phyloP scores from a whole-genome alignment of 495 filamentous ascomycete genomes.

The Talaromyces nanjingensis region DNA sequence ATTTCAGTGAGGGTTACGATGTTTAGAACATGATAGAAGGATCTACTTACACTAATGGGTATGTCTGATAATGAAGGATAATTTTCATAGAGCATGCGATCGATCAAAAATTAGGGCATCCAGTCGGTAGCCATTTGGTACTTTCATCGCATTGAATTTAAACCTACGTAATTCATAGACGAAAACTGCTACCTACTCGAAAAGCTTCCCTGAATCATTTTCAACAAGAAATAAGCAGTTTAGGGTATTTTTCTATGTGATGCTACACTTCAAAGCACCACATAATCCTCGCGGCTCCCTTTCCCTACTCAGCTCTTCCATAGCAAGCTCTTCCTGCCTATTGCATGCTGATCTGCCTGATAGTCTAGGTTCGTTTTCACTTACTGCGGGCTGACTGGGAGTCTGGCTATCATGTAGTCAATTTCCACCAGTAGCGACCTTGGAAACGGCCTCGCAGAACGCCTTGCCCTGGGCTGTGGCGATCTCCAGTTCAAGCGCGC shows the following conservation, averaged over 20 bases:
- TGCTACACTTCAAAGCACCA: background rate
- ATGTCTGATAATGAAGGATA: background rate
- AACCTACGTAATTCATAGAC: background rate
- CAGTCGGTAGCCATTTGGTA: background rate
- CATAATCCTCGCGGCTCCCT: background rate
- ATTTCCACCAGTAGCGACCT: constrained; percentile 45
- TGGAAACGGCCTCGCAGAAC: constrained; percentile 74
- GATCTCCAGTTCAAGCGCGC: constrained; percentile 62
- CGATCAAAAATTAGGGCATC: background rate
- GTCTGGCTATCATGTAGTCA: constrained; percentile 69
- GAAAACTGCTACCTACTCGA: background rate
- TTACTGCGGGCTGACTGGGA: constrained; percentile 18
- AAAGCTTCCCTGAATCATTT: background rate
- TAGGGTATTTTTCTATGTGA: background rate
- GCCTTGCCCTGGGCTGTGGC: constrained; percentile 74
- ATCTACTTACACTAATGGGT: background rate
- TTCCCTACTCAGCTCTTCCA: background rate
- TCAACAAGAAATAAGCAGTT: background rate
- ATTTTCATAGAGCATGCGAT: background rate
- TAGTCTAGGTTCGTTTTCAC: background rate
- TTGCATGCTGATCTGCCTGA: background rate
- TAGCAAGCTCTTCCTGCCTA: background rate
- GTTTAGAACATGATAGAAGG: background rate
- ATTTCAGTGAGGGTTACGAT: background rate
- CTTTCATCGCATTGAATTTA: background rate